Conservation (phyloP, 495 filamentous ascomycete species). For the Parathielavia appendiculata region DNA sequence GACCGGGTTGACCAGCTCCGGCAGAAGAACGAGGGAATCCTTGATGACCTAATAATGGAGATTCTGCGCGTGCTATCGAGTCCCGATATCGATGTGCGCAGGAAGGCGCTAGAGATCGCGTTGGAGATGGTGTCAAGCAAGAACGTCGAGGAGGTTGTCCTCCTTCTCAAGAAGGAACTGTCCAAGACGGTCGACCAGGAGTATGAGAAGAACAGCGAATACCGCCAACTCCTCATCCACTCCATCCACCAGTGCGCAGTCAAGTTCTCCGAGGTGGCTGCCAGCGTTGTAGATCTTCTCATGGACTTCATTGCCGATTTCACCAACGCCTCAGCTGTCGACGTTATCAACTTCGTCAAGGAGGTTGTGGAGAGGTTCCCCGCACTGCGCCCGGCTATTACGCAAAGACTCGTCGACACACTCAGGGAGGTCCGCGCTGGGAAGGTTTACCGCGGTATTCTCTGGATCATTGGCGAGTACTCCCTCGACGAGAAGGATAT, state of each 20-base stretch:
- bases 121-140: slow-evolving; percentile 98
- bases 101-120: slow-evolving; percentile 85
- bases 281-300: slow-evolving; percentile 91
- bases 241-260: slow-evolving; percentile 98
- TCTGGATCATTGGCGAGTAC: slow-evolving; percentile 99
- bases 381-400: slow-evolving; percentile 75
- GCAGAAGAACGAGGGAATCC: slow-evolving; percentile 83
- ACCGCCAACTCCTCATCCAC: slow-evolving; percentile 91
- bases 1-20: slow-evolving; percentile 90
- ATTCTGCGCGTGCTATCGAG: slow-evolving; percentile 93
- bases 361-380: slow-evolving; percentile 99
- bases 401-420: slow-evolving; percentile 83
- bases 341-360: slow-evolving; percentile 98
- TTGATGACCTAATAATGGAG: slow-evolving; percentile 98
- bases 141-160: slow-evolving; percentile 96
- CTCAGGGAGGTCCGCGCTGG: slow-evolving; percentile 91
- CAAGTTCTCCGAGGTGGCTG: slow-evolving; percentile 96
- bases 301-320: slow-evolving; percentile 99
- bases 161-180: slow-evolving; percentile 95
- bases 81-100: slow-evolving; percentile 92
- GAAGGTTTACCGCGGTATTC: slow-evolving; percentile 91
- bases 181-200: slow-evolving; percentile 97
- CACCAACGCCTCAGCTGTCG: slow-evolving; percentile 92
- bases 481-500: slow-evolving; percentile 91
- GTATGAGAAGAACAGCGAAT: slow-evolving; percentile 98